phyloP scores from a whole-genome alignment of 257 asterid species.

The Henckelia pumila region DNA sequence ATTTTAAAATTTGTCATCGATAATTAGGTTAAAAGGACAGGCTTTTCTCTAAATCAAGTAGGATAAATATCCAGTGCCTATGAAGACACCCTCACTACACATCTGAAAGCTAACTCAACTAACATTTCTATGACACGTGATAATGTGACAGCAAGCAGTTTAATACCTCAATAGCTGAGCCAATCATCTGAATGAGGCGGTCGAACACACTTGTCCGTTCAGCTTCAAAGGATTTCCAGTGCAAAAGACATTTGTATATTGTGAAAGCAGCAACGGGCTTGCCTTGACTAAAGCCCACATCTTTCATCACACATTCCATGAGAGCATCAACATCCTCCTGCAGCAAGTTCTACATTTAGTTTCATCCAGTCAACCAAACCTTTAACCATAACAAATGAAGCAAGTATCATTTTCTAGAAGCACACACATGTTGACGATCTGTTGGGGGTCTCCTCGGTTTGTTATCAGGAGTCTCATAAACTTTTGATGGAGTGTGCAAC shows the following conservation, averaged over 20 bases:
- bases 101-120: slow-evolving; percentile 8
- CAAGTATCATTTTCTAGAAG: slow-evolving; percentile 21
- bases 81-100: neutral
- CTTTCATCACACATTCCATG: slow-evolving; percentile 80
- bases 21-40: neutral
- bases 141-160: neutral
- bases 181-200: slow-evolving; percentile 95
- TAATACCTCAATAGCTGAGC: slow-evolving; percentile 91
- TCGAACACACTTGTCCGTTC: slow-evolving; percentile 97
- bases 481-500: slow-evolving; percentile 47
- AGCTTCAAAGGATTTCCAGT: slow-evolving; percentile 99
- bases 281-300: slow-evolving; percentile 96
- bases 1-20: neutral
- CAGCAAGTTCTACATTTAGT: slow-evolving; percentile 24
- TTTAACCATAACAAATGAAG: slow-evolving; percentile 11
- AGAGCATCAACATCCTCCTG: slow-evolving; percentile 99
- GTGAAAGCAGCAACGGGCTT: slow-evolving; percentile 98
- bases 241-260: slow-evolving; percentile 91
- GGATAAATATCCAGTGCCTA: neutral
- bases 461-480: slow-evolving; percentile 76
- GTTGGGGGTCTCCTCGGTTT: slow-evolving; percentile 77
- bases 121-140: slow-evolving; percentile 16
- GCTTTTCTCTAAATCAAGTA: slow-evolving; percentile 8
- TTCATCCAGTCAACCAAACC: slow-evolving; percentile 20
- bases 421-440: slow-evolving; percentile 77